These are phyloP conservation scores for Thraustotheca clavata DNA, from an alignment of 352 stramenopile genomes.

Conservation along the genomic window DNA sequence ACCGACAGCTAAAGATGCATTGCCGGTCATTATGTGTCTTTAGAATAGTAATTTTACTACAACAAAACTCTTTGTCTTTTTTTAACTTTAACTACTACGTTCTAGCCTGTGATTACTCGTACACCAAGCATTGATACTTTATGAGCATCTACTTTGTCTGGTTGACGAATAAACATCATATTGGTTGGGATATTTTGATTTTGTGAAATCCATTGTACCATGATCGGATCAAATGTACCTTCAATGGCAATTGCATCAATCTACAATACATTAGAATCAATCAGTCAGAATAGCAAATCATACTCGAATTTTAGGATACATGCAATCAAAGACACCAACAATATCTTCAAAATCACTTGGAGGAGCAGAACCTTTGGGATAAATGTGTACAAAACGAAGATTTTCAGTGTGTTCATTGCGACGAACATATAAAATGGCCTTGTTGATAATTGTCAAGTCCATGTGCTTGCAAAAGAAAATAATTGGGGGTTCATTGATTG, in stretches of 20 bases:
- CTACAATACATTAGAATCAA: constrained; percentile 75
- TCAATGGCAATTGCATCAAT: constrained; percentile 60
- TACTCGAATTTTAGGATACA: constrained; percentile 75
- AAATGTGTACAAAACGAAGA: constrained; percentile 77
- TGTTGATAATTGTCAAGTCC: constrained; percentile 84
- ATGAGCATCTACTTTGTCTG: constrained; percentile 60
- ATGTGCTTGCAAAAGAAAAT: constrained; percentile 85
- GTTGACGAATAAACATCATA: constrained; percentile 87
- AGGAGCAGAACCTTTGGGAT: constrained; percentile 26
- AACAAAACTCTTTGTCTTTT: no score
- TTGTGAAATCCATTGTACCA: constrained; percentile 65
- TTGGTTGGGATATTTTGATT: constrained; percentile 62
- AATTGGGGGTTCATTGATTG: constrained; percentile 52
- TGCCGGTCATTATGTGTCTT: constrained; percentile 22
- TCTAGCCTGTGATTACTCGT: constrained; percentile 67
- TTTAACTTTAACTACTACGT: no score
- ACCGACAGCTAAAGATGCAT: neutral
- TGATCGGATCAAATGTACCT: constrained; percentile 44
- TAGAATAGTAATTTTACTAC: no score
- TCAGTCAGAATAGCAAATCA: constrained; percentile 5
- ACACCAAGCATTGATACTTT: constrained; percentile 61
- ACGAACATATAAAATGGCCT: constrained; percentile 83
- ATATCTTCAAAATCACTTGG: constrained; percentile 42
- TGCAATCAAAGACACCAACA: constrained; percentile 63
- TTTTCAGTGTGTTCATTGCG: constrained; percentile 80